These are phyloP conservation scores for Lactarius quietus DNA, from an alignment of 768 basidiomycete genomes.

Conservation along the genomic window DNA sequence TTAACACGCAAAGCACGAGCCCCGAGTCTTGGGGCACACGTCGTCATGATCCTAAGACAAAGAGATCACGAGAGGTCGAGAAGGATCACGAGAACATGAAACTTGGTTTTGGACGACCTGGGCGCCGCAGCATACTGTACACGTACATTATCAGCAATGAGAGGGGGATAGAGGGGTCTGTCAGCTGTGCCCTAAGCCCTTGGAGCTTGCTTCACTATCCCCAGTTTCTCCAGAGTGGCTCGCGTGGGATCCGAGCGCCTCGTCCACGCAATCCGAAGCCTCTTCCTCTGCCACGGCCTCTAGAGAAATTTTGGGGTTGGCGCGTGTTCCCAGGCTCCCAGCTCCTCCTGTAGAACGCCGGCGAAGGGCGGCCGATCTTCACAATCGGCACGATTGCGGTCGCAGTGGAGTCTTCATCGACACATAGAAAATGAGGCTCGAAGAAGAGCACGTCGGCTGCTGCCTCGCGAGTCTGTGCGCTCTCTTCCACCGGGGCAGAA, in stretches of 20 bases:
- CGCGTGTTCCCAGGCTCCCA: not conserved
- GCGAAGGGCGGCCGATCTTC: constrained; percentile 4
- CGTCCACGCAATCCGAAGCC: not conserved
- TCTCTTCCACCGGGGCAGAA: not conserved
- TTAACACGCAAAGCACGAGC: not conserved
- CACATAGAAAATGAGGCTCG: not conserved
- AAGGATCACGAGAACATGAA: not conserved
- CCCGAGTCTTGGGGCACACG: not conserved
- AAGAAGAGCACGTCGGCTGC: constrained; percentile 18
- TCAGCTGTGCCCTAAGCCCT: not conserved
- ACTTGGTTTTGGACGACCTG: not conserved
- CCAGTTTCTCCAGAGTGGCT: not conserved
- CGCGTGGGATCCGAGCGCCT: constrained; percentile 4
- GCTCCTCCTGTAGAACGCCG: not conserved
- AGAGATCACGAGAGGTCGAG: not conserved
- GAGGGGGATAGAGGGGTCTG: not conserved
- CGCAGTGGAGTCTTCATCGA: not conserved
- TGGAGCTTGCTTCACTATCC: not conserved
- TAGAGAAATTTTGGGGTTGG: not conserved
- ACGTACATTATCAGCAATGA: not conserved
- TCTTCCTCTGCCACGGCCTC: constrained; percentile 3
- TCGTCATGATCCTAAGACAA: not conserved
- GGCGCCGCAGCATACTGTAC: not conserved
- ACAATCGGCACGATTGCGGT: not conserved
- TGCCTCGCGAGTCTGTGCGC: constrained; percentile 16